Evolutionary conservation across 768 basidiomycete species (phyloP).

Genomic region (Pisolithus albus): DNA sequence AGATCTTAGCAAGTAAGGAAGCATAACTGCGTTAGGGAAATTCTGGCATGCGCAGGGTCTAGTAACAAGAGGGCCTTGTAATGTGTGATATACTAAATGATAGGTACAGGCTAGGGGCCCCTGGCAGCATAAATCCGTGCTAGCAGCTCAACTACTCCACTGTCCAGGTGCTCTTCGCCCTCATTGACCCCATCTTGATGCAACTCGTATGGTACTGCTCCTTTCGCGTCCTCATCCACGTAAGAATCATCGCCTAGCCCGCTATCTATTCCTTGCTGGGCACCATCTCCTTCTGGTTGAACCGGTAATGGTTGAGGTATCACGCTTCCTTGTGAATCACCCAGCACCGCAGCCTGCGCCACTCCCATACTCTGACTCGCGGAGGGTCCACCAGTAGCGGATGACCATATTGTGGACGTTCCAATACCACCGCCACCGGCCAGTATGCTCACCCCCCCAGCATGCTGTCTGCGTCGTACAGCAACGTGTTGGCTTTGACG

Average conservation of each 20-base stretch:
- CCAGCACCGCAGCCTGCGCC: constrained; percentile 67
- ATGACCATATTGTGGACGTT: constrained; percentile 42
- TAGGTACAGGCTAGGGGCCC: constrained; percentile 41
- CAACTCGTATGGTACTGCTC: constrained; percentile 30
- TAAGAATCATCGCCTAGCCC: constrained; percentile 63
- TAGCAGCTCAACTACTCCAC: constrained; percentile 76
- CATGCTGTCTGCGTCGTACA: constrained; percentile 31
- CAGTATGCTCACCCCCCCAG: constrained; percentile 20
- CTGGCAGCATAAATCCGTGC: constrained; percentile 77
- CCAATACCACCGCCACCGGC: constrained; percentile 41
- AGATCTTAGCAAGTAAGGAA: constrained; percentile 50
- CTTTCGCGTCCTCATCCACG: constrained; percentile 54
- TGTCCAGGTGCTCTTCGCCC: constrained; percentile 66
- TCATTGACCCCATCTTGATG: constrained; percentile 49
- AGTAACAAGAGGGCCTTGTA: neutral
- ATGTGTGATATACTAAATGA: constrained; percentile 28
- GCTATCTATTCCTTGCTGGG: constrained; percentile 50
- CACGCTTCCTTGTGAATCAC: constrained; percentile 66
- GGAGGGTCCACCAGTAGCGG: constrained; percentile 41
- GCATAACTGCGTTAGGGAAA: neutral
- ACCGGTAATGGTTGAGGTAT: constrained; percentile 6
- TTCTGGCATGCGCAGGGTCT: neutral
- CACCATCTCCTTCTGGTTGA: constrained; percentile 43
- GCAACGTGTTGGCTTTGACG: constrained; percentile 60
- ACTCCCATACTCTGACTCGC: constrained; percentile 36